Percentiles rank a stretch among this genome's conserved stretches.
These are phyloP conservation scores for Osmanthus fragrans DNA, from an alignment of 257 asterid genomes.

Conservation along the genomic window DNA sequence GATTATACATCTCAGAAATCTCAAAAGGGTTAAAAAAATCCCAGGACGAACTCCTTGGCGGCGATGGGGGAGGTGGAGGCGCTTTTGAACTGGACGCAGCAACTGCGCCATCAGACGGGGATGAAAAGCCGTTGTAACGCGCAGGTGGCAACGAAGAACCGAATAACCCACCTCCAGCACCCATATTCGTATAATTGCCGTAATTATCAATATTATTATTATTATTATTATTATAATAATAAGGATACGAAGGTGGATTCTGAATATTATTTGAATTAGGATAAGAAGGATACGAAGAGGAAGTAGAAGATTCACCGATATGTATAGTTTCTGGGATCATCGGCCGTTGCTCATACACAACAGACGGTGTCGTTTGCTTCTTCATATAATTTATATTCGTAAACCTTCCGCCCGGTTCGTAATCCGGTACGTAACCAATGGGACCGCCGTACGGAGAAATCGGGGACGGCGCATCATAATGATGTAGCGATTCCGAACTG, in stretches of 20 bases:
- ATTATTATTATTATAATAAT: slow-evolving; percentile 20
- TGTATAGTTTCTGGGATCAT: slow-evolving; percentile 56
- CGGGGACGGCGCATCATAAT: slow-evolving; percentile 30
- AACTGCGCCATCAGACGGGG: slow-evolving; percentile 26
- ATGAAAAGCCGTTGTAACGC: slow-evolving; percentile 40
- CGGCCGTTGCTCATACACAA: slow-evolving; percentile 72
- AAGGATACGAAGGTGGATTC: slow-evolving; percentile 10
- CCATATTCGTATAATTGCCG: slow-evolving; percentile 36
- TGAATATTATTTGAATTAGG: too few relatives aligned
- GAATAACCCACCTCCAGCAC: slow-evolving; percentile 45
- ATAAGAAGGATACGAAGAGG: not conserved
- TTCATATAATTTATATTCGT: slow-evolving; percentile 72
- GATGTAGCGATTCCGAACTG: slow-evolving; percentile 54
- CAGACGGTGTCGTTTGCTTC: slow-evolving; percentile 68
- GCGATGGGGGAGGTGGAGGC: slow-evolving; percentile 80
- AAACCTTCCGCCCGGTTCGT: slow-evolving; percentile 53
- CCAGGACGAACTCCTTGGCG: slow-evolving; percentile 79
- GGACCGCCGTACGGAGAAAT: slow-evolving; percentile 39
- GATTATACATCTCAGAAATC: slow-evolving; percentile 63
- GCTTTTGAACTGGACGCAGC: slow-evolving; percentile 58
- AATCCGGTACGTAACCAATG: slow-evolving; percentile 38
- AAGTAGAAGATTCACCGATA: slow-evolving; percentile 65
- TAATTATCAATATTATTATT: slow-evolving; percentile 23
- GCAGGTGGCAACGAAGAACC: slow-evolving; percentile 42
- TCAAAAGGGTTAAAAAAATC: slow-evolving; percentile 89